phyloP scores from a whole-genome alignment of 495 filamentous ascomycete genomes.

The Trichodelitschia bisporula region DNA sequence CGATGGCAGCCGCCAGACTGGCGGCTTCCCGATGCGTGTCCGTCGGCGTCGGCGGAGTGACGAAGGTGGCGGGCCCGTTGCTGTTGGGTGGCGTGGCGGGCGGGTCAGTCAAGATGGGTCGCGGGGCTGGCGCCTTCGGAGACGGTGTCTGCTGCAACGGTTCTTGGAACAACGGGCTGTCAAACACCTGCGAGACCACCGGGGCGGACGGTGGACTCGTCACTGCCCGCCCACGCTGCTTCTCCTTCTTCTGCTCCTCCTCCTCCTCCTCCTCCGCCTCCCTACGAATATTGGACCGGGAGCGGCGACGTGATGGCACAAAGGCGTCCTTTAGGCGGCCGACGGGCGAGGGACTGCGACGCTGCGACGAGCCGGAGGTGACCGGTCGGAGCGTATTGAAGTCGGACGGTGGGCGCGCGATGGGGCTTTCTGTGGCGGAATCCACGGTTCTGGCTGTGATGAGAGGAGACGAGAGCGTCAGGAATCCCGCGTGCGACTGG shows the following conservation, averaged over 20 bases:
- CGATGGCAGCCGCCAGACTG: conserved; percentile 13
- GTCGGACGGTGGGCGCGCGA: conserved; percentile 9
- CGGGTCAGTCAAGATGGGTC: too few relatives aligned
- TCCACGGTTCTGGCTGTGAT: conserved; percentile 30
- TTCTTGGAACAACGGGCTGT: too few relatives aligned
- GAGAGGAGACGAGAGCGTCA: conserved; percentile 62
- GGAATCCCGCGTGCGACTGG: conserved; percentile 53
- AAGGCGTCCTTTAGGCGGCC: conserved; percentile 15
- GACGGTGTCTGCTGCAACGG: too few relatives aligned
- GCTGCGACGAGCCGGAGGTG: conserved; percentile 2
- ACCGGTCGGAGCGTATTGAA: conserved; percentile 8
- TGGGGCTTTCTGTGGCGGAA: conserved; percentile 9
- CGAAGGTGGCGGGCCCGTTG: conserved; percentile 16
- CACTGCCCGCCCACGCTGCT: conserved; percentile 2
- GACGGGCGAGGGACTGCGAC: conserved; percentile 11
- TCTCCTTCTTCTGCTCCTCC: conserved; percentile 2
- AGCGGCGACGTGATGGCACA: conserved; percentile 7
- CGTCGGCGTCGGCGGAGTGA: conserved; percentile 19
- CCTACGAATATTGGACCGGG: conserved; percentile 6
- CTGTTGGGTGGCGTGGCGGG: conserved; percentile 15
- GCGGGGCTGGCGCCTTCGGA: too few relatives aligned
- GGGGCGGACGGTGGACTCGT: conserved; percentile 4
- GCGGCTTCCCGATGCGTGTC: conserved; percentile 1
- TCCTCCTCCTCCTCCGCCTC: conserved; percentile 6
- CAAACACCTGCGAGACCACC: too few relatives aligned